Evolutionary conservation across 495 filamentous ascomycete species (phyloP).

Genomic region (Penicillium silybi): DNA sequence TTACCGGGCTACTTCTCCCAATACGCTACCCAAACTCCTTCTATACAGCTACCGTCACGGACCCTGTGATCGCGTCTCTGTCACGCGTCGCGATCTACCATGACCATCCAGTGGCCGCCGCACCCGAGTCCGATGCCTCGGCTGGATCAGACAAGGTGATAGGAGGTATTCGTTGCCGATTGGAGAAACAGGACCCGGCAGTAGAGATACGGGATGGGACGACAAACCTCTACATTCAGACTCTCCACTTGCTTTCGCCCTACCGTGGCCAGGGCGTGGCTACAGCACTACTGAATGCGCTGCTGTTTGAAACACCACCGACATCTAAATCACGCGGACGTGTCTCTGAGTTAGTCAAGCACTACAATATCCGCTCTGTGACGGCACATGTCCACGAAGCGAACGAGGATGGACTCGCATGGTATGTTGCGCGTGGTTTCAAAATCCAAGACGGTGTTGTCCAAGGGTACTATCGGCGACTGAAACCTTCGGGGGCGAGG

Average conservation of each 20-base stretch:
- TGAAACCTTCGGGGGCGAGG: constrained; percentile 77
- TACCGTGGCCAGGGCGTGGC: constrained; percentile 80
- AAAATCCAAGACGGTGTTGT: constrained; percentile 51
- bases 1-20: constrained; percentile 80
- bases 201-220: constrained; percentile 26
- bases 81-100: constrained; percentile 76
- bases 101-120: constrained; percentile 41
- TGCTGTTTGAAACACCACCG: constrained; percentile 45
- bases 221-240: constrained; percentile 78
- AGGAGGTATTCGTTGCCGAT: constrained; percentile 78
- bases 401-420: constrained; percentile 79
- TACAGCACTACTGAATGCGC: constrained; percentile 59
- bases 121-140: constrained; percentile 23
- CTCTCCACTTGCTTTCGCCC: constrained; percentile 75
- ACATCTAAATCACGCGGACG: constrained; percentile 14
- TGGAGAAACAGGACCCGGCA: constrained; percentile 48
- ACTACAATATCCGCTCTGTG: constrained; percentile 50
- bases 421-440: constrained; percentile 86
- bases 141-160: constrained; percentile 57
- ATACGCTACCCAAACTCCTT: constrained; percentile 84
- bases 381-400: constrained; percentile 95
- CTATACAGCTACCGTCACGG: constrained; percentile 71
- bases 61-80: constrained; percentile 61
- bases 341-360: constrained; percentile 47
- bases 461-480: constrained; percentile 76